Evolutionary conservation across 345 rosid species (phyloP), one percentile per base, ranked within the genome.

Genomic region (Cardiospermum halicacabum): DNA sequence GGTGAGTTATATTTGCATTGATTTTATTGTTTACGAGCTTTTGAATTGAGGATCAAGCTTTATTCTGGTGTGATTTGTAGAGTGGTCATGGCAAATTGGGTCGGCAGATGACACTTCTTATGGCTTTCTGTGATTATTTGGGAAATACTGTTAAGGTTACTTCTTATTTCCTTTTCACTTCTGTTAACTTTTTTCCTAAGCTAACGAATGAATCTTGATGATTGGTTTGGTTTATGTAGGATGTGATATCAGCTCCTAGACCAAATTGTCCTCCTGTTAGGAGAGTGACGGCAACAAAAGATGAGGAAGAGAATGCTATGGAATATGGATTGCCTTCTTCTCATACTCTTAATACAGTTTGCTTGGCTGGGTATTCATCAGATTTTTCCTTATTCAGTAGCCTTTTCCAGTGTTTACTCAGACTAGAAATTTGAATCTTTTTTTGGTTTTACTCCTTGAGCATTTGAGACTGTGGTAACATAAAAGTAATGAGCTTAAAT

Each of bases 261-360:
- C 99, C 99, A 3, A 76, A 78, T 65, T 89, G 85, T 53, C 99
- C 99, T n/a, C 96, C 97, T 3, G 91, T 89, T 62, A 81, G 88
- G 78, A 83, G 96, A 70, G 68, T 94, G 56, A 85, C 91, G 1
- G 89, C 96, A 4, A 94, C 99, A 3, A 85, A 87, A 79, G 97
- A 94, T 69, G 99, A 94, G 78, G 84, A 84, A 88, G 97, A 94
- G 0, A 89, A 94, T 78, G 96, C 99, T 16, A 54, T 91, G 89
- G 99, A 94, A 74, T 89, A 89, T 78, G 99, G 99, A 60, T 75
- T 94, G 81, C 97, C 99, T 75, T 94, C 99, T 75, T 94, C 99
- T 31, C 99, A 94, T 69, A 91, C 93, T 66, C 85, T 94, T 11
- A 94, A 94, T 75, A 94, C 99, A 0, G 89, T 91, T 70, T 94